A percentile compares a stretch with the other conserved stretches of the same genome.
phyloP scores from a whole-genome alignment of 2,329 filamentous ascomycete genomes.

The Venturiaceae sp. region DNA sequence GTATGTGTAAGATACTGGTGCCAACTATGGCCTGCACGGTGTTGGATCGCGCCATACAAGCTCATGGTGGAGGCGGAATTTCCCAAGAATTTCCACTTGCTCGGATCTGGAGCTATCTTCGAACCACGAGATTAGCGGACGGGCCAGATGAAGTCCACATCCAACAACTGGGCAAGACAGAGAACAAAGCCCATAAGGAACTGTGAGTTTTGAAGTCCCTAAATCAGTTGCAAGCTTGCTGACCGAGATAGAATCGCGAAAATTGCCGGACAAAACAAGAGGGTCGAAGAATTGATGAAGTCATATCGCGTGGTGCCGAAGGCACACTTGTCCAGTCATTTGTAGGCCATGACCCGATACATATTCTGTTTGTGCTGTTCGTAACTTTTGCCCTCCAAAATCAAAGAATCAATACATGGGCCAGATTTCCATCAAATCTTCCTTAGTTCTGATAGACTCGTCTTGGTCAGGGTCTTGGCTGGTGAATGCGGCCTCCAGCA shows the following conservation, averaged over 20 bases:
- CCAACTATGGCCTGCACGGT: constrained; percentile 74
- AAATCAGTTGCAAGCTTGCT: background rate
- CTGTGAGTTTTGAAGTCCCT: background rate
- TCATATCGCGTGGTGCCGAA: background rate
- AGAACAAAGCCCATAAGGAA: constrained; percentile 49
- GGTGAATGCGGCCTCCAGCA: no score
- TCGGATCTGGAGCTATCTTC: constrained; percentile 64
- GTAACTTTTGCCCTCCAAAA: background rate
- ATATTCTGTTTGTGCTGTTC: background rate
- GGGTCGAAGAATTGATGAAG: constrained; percentile 7
- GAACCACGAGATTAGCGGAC: constrained; percentile 79
- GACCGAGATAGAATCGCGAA: background rate
- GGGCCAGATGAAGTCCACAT: constrained; percentile 86
- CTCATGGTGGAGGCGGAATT: constrained; percentile 83
- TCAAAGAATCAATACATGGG: background rate
- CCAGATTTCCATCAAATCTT: no score
- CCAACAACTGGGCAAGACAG: constrained; percentile 67
- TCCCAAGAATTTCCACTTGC: constrained; percentile 88
- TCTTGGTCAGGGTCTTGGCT: no score
- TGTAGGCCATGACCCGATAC: background rate
- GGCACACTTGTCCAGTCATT: background rate
- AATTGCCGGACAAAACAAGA: background rate
- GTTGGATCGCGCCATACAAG: constrained; percentile 89
- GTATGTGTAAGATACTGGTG: constrained; percentile 90
- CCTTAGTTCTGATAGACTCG: no score